Conservation (phyloP, 345 rosid species). For the Eucalyptus camaldulensis region DNA sequence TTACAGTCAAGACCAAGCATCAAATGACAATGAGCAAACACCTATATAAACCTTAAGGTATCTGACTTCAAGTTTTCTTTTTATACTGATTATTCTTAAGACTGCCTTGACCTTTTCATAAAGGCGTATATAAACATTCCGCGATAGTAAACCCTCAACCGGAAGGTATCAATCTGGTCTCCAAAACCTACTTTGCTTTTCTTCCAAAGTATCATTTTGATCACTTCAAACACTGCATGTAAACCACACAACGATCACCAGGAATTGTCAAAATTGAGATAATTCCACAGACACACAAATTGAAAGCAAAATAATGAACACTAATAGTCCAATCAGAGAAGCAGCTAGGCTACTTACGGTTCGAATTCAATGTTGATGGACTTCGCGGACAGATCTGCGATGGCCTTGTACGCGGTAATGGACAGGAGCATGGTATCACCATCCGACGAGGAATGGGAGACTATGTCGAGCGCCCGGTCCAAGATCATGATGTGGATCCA, state of each 20-base stretch:
- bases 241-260: background rate
- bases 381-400: conserved; percentile 5
- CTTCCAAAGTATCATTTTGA: background rate
- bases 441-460: conserved; percentile 11
- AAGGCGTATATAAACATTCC: too few species aligned
- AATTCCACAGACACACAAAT: background rate
- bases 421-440: conserved; percentile 43
- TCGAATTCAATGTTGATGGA: conserved; percentile 28
- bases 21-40: background rate
- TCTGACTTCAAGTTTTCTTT: too few species aligned
- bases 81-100: too few species aligned
- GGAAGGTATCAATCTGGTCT: too few species aligned
- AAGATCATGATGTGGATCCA: conserved; percentile 22
- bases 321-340: background rate
- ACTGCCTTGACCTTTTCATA: too few species aligned
- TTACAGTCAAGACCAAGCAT: background rate
- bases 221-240: background rate
- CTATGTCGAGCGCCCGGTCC: conserved; percentile 20
- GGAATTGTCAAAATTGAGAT: background rate
- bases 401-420: conserved; percentile 10
- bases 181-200: background rate
- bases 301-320: background rate
- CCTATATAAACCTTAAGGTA: background rate
- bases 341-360: conserved; percentile 10
- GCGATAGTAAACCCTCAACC: too few species aligned